These are phyloP conservation scores for Aegilops speltoides DNA, from an alignment of 176 grass and related monocot genomes.

Conservation along the genomic window DNA sequence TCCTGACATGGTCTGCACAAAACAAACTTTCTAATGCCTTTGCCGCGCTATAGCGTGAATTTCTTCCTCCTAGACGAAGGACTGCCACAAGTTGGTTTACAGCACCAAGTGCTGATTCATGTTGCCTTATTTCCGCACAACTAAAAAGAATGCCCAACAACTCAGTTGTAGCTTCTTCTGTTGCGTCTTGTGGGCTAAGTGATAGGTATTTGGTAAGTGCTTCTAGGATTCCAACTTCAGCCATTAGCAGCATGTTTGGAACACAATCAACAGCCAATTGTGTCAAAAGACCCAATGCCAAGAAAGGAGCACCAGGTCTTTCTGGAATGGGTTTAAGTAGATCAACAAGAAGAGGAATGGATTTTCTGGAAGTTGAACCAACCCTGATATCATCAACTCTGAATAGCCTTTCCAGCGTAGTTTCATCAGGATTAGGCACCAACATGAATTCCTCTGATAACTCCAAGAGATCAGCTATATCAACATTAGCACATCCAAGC, in stretches of 20 bases:
- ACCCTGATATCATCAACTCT: conserved; percentile 97
- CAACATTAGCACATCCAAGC: conserved; percentile 92
- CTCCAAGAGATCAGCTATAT: conserved; percentile 94
- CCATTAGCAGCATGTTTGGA: conserved; percentile 89
- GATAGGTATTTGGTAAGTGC: conserved; percentile 96
- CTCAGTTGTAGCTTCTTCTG: conserved; percentile 97
- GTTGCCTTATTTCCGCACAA: conserved; percentile 78
- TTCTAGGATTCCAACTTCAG: conserved; percentile 94
- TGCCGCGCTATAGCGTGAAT: conserved; percentile 95
- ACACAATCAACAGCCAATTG: conserved; percentile 86
- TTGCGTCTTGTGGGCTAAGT: conserved; percentile 88
- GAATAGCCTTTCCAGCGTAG: conserved; percentile 88
- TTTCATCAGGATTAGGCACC: conserved; percentile 81
- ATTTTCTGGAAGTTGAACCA: conserved; percentile 89
- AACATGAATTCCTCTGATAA: conserved; percentile 93
- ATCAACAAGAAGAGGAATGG: conserved; percentile 96
- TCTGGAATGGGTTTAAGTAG: conserved; percentile 99
- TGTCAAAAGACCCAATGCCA: conserved; percentile 86
- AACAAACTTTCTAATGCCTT: conserved; percentile 98
- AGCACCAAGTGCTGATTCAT: conserved; percentile 85
- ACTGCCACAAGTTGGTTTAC: conserved; percentile 99
- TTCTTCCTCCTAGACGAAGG: conserved; percentile 93
- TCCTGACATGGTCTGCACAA: conserved; percentile 94
- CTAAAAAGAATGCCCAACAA: conserved; percentile 89
- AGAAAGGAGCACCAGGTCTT: conserved; percentile 96